Evolutionary conservation across 2,329 filamentous ascomycete species (phyloP).

Genomic region (Blumeriella jaapii): DNA sequence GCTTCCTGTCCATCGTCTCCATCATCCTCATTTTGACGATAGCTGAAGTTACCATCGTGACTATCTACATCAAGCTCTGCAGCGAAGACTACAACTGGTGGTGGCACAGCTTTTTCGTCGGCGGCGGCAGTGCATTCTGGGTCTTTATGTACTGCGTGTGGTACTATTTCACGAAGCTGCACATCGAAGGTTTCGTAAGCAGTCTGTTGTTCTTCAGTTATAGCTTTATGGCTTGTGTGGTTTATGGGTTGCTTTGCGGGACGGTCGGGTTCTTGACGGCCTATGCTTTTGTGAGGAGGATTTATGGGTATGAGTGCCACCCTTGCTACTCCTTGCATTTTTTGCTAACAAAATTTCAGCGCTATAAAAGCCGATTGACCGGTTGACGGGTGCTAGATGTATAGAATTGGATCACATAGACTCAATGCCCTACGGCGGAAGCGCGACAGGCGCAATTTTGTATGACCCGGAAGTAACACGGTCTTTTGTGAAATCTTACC

Average conservation of each 20-base stretch:
- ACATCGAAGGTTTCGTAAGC: slow-evolving; percentile 70
- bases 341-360: slow-evolving; percentile 9
- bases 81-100: slow-evolving; percentile 85
- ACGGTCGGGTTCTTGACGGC: slow-evolving; percentile 77
- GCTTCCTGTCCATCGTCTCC: slow-evolving; percentile 66
- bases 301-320: slow-evolving; percentile 54
- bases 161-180: slow-evolving; percentile 72
- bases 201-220: slow-evolving; percentile 78
- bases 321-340: background rate
- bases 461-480: too few relatives aligned
- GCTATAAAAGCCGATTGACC: slow-evolving; percentile 20
- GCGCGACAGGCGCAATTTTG: too few relatives aligned
- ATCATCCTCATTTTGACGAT: slow-evolving; percentile 65
- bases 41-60: slow-evolving; percentile 73
- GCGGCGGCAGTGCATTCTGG: slow-evolving; percentile 67
- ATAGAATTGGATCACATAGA: too few relatives aligned
- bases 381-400: too few relatives aligned
- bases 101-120: slow-evolving; percentile 80
- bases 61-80: slow-evolving; percentile 73
- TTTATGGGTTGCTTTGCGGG: slow-evolving; percentile 72
- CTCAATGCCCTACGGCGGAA: too few relatives aligned
- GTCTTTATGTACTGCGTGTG: slow-evolving; percentile 73
- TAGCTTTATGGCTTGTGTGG: slow-evolving; percentile 66
- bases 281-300: slow-evolving; percentile 72
- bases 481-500: too few relatives aligned